Evolutionary conservation across 2,329 filamentous ascomycete species (phyloP).

Genomic region (Elsinoe ampelina): DNA sequence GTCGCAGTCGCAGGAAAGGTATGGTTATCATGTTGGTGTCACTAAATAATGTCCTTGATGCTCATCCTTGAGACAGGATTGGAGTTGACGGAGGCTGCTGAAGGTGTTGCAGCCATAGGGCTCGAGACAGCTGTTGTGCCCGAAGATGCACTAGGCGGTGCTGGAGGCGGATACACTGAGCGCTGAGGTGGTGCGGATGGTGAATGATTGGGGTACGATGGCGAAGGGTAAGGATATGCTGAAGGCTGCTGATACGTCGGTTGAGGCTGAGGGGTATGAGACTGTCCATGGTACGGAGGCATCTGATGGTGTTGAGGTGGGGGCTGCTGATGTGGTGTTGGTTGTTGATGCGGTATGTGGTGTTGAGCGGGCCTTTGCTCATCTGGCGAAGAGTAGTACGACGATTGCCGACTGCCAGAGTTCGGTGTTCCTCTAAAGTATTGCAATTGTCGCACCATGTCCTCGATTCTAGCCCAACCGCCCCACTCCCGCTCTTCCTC

Average conservation of each 20-base stretch:
- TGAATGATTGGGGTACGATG: constrained; percentile 14
- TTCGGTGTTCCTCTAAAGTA: constrained; percentile 31
- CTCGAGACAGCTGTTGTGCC: constrained; percentile 9
- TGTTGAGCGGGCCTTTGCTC: constrained; percentile 22
- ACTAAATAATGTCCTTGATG: constrained; percentile 30
- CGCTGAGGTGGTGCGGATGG: constrained; percentile 18
- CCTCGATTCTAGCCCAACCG: constrained; percentile 69
- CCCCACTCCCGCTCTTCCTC: constrained; percentile 61
- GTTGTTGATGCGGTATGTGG: constrained; percentile 11
- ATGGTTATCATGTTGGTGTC: background rate
- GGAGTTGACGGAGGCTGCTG: background rate
- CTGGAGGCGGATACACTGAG: constrained; percentile 10
- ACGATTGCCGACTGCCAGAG: constrained; percentile 15
- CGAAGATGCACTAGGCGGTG: constrained; percentile 12
- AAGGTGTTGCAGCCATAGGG: constrained; percentile 1
- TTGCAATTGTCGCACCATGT: constrained; percentile 48
- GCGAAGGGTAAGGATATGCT: constrained; percentile 7
- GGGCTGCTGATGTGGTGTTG: constrained; percentile 16
- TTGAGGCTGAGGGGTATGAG: constrained; percentile 2
- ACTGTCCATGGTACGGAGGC: constrained; percentile 5
- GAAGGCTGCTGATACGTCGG: background rate
- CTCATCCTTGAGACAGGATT: constrained; percentile 23
- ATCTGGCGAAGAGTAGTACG: constrained; percentile 10
- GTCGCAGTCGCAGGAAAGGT: background rate
- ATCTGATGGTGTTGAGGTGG: constrained; percentile 15